Evolutionary conservation across 2,329 filamentous ascomycete genomes (phyloP).

Genomic region (Ciborinia camelliae): DNA sequence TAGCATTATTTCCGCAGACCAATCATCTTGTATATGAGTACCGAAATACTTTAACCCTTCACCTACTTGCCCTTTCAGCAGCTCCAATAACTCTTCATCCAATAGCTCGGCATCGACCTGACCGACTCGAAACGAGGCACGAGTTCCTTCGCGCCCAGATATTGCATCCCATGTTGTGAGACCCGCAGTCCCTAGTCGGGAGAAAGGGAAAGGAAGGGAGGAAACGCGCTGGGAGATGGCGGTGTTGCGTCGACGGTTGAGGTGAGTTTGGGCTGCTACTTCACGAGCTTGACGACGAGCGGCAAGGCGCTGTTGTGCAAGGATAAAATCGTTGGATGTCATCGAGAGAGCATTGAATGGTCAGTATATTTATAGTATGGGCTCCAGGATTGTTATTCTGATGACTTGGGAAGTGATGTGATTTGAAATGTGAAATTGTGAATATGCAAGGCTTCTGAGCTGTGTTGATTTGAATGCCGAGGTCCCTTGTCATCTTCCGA

Average conservation of each 20-base stretch:
- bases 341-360: slow-evolving; percentile 31
- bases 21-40: slow-evolving; percentile 77
- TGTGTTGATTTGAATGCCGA: slow-evolving; percentile 10
- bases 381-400: not conserved
- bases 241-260: slow-evolving; percentile 45
- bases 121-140: slow-evolving; percentile 85
- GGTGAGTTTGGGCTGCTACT: slow-evolving; percentile 56
- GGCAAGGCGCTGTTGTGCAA: slow-evolving; percentile 82
- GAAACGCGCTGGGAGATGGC: slow-evolving; percentile 55
- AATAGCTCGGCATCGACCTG: slow-evolving; percentile 95
- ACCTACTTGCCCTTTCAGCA: slow-evolving; percentile 80
- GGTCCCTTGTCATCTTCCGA: slow-evolving; percentile 9
- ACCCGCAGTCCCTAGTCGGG: slow-evolving; percentile 49
- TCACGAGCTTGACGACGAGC: slow-evolving; percentile 77
- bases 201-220: slow-evolving; percentile 60
- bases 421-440: not conserved
- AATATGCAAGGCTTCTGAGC: not conserved
- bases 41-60: slow-evolving; percentile 87
- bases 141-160: slow-evolving; percentile 71
- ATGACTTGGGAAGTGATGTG: not conserved
- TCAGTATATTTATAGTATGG: not conserved
- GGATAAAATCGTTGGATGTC: slow-evolving; percentile 59
- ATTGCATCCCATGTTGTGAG: slow-evolving; percentile 66
- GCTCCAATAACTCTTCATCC: slow-evolving; percentile 85
- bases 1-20: slow-evolving; percentile 79